Evolutionary conservation across 768 basidiomycete genomes (phyloP).

Genomic region (Sporobolomyces pararoseus): DNA sequence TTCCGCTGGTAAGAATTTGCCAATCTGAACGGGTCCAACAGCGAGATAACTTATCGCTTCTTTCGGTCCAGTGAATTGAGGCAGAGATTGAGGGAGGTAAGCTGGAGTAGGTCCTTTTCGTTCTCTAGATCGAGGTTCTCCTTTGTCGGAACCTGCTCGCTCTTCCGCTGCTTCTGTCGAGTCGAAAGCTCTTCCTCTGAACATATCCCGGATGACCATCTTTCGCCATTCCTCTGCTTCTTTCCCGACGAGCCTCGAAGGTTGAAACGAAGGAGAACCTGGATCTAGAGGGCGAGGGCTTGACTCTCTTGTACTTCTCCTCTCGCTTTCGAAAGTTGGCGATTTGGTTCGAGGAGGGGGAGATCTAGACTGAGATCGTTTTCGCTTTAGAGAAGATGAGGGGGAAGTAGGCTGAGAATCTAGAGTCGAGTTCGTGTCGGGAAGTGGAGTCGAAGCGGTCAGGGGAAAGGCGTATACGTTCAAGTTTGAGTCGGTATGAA

Average conservation of each 20-base stretch:
- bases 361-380: slow-evolving; percentile 42
- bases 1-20: slow-evolving; percentile 68
- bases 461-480: slow-evolving; percentile 55
- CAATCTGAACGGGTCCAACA: slow-evolving; percentile 54
- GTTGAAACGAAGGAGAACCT: slow-evolving; percentile 20
- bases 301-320: too few relatives aligned
- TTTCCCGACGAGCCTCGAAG: slow-evolving; percentile 1
- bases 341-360: slow-evolving; percentile 35
- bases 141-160: neutral
- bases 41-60: slow-evolving; percentile 50
- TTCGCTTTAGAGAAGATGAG: slow-evolving; percentile 40
- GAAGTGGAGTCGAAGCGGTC: neutral
- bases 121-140: neutral
- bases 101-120: slow-evolving; percentile 30
- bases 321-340: neutral
- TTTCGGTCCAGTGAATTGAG: slow-evolving; percentile 13
- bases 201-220: slow-evolving; percentile 48
- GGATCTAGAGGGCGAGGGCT: slow-evolving; percentile 13
- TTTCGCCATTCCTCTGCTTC: slow-evolving; percentile 39
- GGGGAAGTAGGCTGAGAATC: neutral
- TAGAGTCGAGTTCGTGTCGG: neutral
- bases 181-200: slow-evolving; percentile 40
- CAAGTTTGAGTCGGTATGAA: slow-evolving; percentile 52
- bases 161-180: neutral
- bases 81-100: slow-evolving; percentile 23